phyloP scores from a whole-genome alignment of 495 filamentous ascomycete species.

The Bombardia bombarda region DNA sequence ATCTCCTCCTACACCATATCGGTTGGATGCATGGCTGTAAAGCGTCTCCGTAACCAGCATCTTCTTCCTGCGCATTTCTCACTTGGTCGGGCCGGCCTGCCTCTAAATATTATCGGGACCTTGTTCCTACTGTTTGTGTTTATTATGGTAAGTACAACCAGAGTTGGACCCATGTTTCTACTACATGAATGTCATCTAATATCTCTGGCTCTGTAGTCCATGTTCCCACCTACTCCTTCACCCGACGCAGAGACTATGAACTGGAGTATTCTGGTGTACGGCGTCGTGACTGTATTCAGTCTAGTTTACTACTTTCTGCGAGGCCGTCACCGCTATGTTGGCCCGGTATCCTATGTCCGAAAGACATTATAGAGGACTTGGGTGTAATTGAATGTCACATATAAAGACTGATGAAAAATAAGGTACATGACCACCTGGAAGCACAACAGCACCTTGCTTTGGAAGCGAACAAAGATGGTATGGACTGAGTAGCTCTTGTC shows the following conservation, averaged over 20 bases:
- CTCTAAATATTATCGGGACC: slow-evolving; percentile 37
- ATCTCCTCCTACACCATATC: slow-evolving; percentile 43
- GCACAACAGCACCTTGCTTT: too few relatives aligned
- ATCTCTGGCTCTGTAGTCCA: not conserved
- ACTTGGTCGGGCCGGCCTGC: slow-evolving; percentile 40
- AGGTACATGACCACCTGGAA: too few relatives aligned
- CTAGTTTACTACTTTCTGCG: slow-evolving; percentile 14
- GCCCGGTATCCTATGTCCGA: slow-evolving; percentile 1
- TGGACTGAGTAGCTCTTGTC: too few relatives aligned
- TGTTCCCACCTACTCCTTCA: slow-evolving; percentile 6
- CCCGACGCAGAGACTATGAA: slow-evolving; percentile 5
- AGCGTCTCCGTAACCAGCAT: slow-evolving; percentile 27
- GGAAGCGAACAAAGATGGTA: too few relatives aligned
- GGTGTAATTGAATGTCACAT: too few relatives aligned
- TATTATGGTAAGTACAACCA: slow-evolving; percentile 27
- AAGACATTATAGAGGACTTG: not conserved
- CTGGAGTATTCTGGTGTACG: slow-evolving; percentile 37
- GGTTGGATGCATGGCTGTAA: slow-evolving; percentile 40
- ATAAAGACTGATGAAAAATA: too few relatives aligned
- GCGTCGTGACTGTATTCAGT: slow-evolving; percentile 22
- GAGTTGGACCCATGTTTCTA: not conserved
- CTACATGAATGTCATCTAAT: not conserved
- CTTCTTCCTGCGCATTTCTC: slow-evolving; percentile 41
- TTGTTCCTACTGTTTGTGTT: slow-evolving; percentile 40
- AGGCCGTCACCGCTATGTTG: not conserved